Conservation (phyloP, 495 filamentous ascomycete genomes). For the Pseudoneurospora amorphoporcata region DNA sequence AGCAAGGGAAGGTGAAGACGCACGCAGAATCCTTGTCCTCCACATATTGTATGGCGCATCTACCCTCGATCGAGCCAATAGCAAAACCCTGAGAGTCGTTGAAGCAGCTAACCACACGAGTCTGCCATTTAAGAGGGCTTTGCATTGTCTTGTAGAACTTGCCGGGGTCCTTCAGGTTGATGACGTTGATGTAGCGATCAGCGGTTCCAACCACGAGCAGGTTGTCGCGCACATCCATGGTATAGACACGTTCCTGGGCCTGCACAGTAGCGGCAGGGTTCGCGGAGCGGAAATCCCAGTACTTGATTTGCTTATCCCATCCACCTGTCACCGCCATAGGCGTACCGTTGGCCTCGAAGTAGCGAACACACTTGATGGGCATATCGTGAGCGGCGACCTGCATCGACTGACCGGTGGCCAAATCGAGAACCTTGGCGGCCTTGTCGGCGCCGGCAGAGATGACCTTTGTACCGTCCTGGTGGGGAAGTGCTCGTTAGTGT, state of each 20-base stretch:
- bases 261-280: conserved; percentile 49
- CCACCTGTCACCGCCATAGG: conserved; percentile 78
- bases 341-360: conserved; percentile 50
- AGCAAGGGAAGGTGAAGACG: not conserved
- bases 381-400: conserved; percentile 72
- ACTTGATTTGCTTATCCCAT: conserved; percentile 94
- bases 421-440: conserved; percentile 66
- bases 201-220: conserved; percentile 85
- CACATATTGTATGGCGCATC: conserved; percentile 85
- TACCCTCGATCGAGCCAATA: conserved; percentile 81
- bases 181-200: conserved; percentile 81
- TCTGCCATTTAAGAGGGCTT: conserved; percentile 91
- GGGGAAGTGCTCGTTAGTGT: not conserved
- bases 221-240: conserved; percentile 74
- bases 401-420: conserved; percentile 40
- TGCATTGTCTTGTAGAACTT: conserved; percentile 82
- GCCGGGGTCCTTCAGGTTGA: conserved; percentile 73
- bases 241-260: conserved; percentile 78
- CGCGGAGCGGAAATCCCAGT: conserved; percentile 75
- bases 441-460: conserved; percentile 81
- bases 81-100: conserved; percentile 79
- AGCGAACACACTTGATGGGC: conserved; percentile 68
- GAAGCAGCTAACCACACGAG: conserved; percentile 83
- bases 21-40: conserved; percentile 75
- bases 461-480: conserved; percentile 55